Evolutionary conservation across 495 filamentous ascomycete genomes (phyloP), one percentile per base, ranked within the genome.

Genomic region (Pyrenula massariospora): DNA sequence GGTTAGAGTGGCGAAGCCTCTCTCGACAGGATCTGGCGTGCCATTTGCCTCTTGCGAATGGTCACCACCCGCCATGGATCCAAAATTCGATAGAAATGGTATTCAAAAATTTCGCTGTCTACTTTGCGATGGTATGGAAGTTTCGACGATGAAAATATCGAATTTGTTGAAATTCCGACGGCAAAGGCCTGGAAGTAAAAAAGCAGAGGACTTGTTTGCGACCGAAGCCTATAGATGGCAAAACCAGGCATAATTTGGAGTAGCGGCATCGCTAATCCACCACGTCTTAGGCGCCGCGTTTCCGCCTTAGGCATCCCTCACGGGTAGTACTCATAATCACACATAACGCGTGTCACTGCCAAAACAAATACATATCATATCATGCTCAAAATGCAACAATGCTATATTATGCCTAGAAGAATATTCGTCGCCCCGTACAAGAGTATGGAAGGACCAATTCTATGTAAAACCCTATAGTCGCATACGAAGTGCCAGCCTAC

Each of bases 1-100:
- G 56, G 84, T 84, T 56, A 88, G 73, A 47, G 88, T 93, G 58
- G 89, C 88, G 61, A 85, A 83, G 54, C 88, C 85, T 64, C 82
- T 91, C 69, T 89, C 80, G 3, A 87, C 81, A 54, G 80, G 78
- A 59, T 81, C 82, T 25, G 81, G 81, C 36, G 79, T 82, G 62
- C 72, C 72, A 48, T 69, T 69, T 57, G 68, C 69, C 65, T 83
- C 79, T 57, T 73, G 58, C 25, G 65, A 71, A 25, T 70, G 67
- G 62, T 76, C 73, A 66, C 71, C 67, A 59, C 66, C 71, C 59
- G 70, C 75, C 77, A 79, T 79, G 8, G 20, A 59, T 52, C 52
- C 36, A 22, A 21, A 22, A 20, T 10, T 10, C 24, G 15, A 10
- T 42, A 53, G 50, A 19, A n/a, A 8, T 50, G 36, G 3, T 25